Percentiles rank a stretch among this genome's conserved stretches.
phyloP scores from a whole-genome alignment of 257 asterid species.

The Leonotis leonurus region DNA sequence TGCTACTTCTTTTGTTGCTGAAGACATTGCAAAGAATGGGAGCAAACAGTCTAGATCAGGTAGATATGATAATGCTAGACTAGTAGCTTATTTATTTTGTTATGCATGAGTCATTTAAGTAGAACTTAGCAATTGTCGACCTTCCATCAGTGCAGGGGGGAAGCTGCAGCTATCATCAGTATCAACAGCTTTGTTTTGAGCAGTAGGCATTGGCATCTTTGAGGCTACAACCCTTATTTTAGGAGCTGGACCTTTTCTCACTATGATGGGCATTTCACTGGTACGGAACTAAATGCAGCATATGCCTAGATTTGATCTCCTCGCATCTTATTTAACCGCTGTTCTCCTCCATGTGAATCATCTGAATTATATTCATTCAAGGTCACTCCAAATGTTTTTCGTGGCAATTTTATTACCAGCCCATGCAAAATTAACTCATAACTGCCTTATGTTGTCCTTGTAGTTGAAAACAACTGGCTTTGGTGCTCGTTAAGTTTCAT shows the following conservation, averaged over 20 bases:
- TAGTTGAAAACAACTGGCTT: background rate
- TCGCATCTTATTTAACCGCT: background rate
- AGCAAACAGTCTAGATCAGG: slow-evolving; percentile 44
- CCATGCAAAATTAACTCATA: background rate
- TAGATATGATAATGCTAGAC: slow-evolving; percentile 14
- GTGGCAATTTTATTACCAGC: background rate
- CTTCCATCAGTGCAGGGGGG: slow-evolving; percentile 22
- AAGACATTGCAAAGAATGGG: slow-evolving; percentile 72
- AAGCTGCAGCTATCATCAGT: slow-evolving; percentile 82
- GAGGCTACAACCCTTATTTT: slow-evolving; percentile 68
- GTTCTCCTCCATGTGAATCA: background rate
- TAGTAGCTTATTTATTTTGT: background rate
- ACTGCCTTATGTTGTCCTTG: background rate
- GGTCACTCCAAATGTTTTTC: background rate
- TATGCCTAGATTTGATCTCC: background rate
- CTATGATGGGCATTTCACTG: slow-evolving; percentile 76
- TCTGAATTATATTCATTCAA: background rate
- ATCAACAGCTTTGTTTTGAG: slow-evolving; percentile 79
- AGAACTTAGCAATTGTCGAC: slow-evolving; percentile 16
- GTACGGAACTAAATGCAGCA: slow-evolving; percentile 35
- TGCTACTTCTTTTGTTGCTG: slow-evolving; percentile 95
- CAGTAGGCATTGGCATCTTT: slow-evolving; percentile 78
- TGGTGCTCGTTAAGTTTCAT: background rate
- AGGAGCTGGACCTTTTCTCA: slow-evolving; percentile 85
- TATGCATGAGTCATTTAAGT: background rate